Base-by-base conservation (phyloP, 352 stramenopile genomes). In the Phytophthora idaei region DNA sequence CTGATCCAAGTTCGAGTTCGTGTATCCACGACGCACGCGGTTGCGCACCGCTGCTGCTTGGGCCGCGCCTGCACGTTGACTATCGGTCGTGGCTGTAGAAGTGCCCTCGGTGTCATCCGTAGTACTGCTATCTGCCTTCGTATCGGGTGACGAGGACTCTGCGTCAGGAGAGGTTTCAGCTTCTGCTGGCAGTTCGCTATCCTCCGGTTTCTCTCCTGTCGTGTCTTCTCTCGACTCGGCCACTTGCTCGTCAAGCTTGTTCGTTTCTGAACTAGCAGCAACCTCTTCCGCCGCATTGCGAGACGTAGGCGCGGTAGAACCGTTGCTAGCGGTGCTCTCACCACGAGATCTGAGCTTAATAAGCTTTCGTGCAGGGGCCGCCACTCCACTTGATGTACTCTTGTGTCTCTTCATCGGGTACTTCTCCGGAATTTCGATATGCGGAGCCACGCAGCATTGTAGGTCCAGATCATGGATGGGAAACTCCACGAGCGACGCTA, bases 391-490 rank as follows among this genome's bases (percentile, higher is more conserved):
- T 25, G 58, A 60, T 28, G 46, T 67, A 37, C 63, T 41, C 56
- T 78, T 87, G 14, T 63, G 28, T 48, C 62, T 76, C 66, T 94
- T 91, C 61, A 90, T 77, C 4, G 88, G 86, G 53, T 96, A 96
- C 34, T 89, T 89, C 14, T 90, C 81, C 0, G 88, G 88, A 34
- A 89, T 78, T 44, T 96, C 88, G 34, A 89, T 71, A 67, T 94
- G 87, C 5, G 88, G 86, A 15, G 89, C 89, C 14, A 98, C 83
- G 68, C 94, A 98, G 5, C 74, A 81, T 11, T 81, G 87, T 14
- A 99, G 78, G 77, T 99, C 97, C 8, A 99, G 77, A 5, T 87
- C 90, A 68, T 98, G 83, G 46, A 99, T 93, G 9, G 97, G 97
- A 69, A 99, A 99, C 67, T 98, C 81, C 7, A 99, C 97, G 10